Percentiles rank a stretch among this genome's conserved stretches.
These are phyloP conservation scores for Delitschia confertaspora DNA, from an alignment of 495 filamentous ascomycete genomes.

Conservation along the genomic window DNA sequence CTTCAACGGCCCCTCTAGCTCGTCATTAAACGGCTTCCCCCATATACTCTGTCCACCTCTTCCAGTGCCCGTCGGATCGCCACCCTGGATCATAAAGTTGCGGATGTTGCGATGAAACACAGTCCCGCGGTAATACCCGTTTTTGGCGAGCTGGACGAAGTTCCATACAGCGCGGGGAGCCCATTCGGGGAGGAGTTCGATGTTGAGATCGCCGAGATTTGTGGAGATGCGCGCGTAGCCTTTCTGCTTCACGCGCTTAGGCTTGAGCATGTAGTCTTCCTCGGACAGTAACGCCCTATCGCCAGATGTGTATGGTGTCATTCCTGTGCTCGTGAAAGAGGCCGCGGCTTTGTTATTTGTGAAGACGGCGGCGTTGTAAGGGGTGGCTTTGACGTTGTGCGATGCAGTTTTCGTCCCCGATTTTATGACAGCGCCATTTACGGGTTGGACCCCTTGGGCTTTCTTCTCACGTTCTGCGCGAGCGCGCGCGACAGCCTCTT, in stretches of 20 bases:
- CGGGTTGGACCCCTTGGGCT: constrained; percentile 16
- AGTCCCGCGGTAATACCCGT: constrained; percentile 77
- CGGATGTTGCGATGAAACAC: constrained; percentile 86
- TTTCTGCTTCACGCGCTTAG: constrained; percentile 74
- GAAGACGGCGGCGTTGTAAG: constrained; percentile 79
- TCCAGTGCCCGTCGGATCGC: constrained; percentile 86
- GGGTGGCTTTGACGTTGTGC: constrained; percentile 30
- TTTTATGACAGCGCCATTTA: constrained; percentile 10
- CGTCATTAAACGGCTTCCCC: constrained; percentile 86
- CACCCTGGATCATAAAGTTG: constrained; percentile 97
- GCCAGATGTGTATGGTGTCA: constrained; percentile 81
- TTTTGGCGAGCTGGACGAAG: constrained; percentile 79
- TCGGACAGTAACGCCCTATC: constrained; percentile 79
- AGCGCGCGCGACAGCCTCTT: constrained; percentile 78
- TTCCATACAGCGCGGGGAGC: constrained; percentile 95
- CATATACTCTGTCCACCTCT: constrained; percentile 79
- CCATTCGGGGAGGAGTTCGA: constrained; percentile 85
- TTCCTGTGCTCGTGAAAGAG: constrained; percentile 85
- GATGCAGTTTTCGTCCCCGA: constrained; percentile 21
- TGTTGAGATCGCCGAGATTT: constrained; percentile 67
- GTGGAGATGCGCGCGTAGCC: constrained; percentile 88
- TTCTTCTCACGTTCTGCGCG: constrained; percentile 47
- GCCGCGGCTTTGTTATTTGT: constrained; percentile 90
- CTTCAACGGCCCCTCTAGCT: constrained; percentile 77
- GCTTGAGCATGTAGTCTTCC: constrained; percentile 92